Base-by-base conservation (phyloP, 2,329 filamentous ascomycete species). In the Exophiala sp. region DNA sequence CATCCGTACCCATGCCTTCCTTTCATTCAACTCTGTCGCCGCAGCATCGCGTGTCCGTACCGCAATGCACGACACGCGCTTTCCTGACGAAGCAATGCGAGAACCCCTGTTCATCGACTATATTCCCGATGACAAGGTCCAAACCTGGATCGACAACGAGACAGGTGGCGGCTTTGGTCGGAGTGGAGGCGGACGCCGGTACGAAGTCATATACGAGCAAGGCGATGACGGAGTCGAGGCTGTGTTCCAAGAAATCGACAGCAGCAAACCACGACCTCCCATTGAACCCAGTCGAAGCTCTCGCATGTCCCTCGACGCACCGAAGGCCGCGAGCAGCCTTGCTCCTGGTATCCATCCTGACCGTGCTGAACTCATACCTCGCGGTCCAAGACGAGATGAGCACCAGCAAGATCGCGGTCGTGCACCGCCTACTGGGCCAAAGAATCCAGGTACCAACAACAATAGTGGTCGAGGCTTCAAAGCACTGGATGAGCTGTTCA, bases 71-170 rank as follows among this genome's bases (percentile, higher is more conserved):
- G 82, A 84, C 54, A 81, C 80, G 18, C 81, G 91, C 34, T 97
- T 91, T 89, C 92, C 92, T 1, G 83, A 91, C 54, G 92, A 97
- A 72, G 84, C 86, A 54, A 88, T 86, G 62, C 82, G 94, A 32
- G 95, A 94, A 68, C 79, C 85, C 1, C 78, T 97, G 1, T 95
- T 87, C 82, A 89, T 89, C 3, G 94, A 99, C 68, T 97, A 94
- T 68, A 79, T 97, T 16, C 92, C 92, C 0, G 81, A 87, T 14
- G 84, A 89, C 21, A 82, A 84, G 59, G 79, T 95, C 3, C 69
- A 75, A 11, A 79, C 80, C 20, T 97, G 91, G 90, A 86, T 95
- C 54, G 78, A 82, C 6, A 78, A 72, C 38, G 89, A 95, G 69
- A 74, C 84, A 63, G 69, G 75, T 64, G 59, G 58, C 14, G 53